Base-by-base conservation (phyloP, 2,329 filamentous ascomycete genomes). In the Apiospora rasikravindrae region DNA sequence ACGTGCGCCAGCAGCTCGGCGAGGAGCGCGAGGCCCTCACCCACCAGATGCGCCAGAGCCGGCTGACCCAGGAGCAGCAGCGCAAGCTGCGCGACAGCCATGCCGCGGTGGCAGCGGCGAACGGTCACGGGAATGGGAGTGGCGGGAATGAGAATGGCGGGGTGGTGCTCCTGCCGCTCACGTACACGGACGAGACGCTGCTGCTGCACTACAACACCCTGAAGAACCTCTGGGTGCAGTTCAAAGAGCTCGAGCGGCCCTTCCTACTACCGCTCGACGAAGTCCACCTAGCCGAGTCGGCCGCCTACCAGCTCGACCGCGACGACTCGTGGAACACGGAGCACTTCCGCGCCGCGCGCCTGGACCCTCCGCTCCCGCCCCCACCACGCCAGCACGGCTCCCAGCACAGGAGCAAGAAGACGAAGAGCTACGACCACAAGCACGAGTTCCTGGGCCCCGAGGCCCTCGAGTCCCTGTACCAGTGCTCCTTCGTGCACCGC, bases 201-300 rank as follows among this genome's bases (percentile, higher is more conserved):
- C 47, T 70, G 19, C 71, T 76, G 57, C 75, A 76, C 71, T 75
- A 73, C 71, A 70, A 70, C 61, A 74, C 71, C 40, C 72, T 76
- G n/a, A 69, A 71, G n/a, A 71, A 73, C 68, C 69, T 75, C 47
- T 76, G 75, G 74, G 40, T 70, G 61, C 71, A 72, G 67, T 76
- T 74, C 73, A 75, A 75, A 74, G 67, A 61, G 26, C 73, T 75
- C 11, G 75, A 76, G 72, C 70, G 69, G 47, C 75, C 75, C 44
- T 76, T 76, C 64, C 70, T 76, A 0, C 67, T 74, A 8, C 42
- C 70, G 24, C 19, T 53, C 47, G 70, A 70, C 19, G n/a, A 51
- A 29, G 57, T 64, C 19, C 57, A 64, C 57, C 45, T 69, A 16
- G 73, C 75, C 40, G 72, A 75, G 61, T 71, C 74, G 11, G 67